These are phyloP conservation scores for Sphaerulina vaccinii DNA, from an alignment of 2,329 filamentous ascomycete species.

Conservation along the genomic window DNA sequence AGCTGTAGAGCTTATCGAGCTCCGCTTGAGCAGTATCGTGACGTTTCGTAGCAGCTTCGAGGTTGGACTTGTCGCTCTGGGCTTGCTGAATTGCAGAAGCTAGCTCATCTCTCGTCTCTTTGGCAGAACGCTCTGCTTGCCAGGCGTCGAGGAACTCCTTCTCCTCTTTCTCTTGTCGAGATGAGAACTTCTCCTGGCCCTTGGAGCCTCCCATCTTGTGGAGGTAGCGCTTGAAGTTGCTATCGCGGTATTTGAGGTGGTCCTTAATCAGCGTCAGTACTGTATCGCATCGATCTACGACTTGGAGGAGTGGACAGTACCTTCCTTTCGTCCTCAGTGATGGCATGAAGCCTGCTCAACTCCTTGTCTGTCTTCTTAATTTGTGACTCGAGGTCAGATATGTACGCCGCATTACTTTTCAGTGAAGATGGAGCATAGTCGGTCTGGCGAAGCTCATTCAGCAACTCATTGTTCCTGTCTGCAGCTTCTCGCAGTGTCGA, in stretches of 20 bases:
- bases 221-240: constrained; percentile 52
- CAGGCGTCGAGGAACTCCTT: constrained; percentile 56
- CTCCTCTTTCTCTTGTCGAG: constrained; percentile 55
- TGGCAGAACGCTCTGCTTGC: constrained; percentile 49
- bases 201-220: constrained; percentile 53
- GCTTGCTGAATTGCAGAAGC: constrained; percentile 45
- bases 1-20: constrained; percentile 54
- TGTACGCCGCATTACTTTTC: constrained; percentile 47
- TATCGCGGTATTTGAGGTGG: constrained; percentile 55
- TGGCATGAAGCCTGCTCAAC: constrained; percentile 42
- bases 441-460: constrained; percentile 50
- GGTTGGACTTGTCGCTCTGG: constrained; percentile 34
- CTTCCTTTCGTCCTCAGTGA: constrained; percentile 50
- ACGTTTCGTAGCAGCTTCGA: constrained; percentile 40
- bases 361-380: constrained; percentile 40
- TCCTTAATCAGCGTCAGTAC: constrained; percentile 33
- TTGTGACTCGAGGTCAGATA: constrained; percentile 48
- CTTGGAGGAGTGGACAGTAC: no score
- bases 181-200: constrained; percentile 46
- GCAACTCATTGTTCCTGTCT: constrained; percentile 40
- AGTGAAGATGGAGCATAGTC: constrained; percentile 51
- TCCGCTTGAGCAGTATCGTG: constrained; percentile 48
- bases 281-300: not conserved
- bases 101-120: constrained; percentile 45
- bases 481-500: constrained; percentile 23